These are phyloP conservation scores for Triticum monococcum DNA, from an alignment of 176 grass and related monocot genomes.

Conservation along the genomic window DNA sequence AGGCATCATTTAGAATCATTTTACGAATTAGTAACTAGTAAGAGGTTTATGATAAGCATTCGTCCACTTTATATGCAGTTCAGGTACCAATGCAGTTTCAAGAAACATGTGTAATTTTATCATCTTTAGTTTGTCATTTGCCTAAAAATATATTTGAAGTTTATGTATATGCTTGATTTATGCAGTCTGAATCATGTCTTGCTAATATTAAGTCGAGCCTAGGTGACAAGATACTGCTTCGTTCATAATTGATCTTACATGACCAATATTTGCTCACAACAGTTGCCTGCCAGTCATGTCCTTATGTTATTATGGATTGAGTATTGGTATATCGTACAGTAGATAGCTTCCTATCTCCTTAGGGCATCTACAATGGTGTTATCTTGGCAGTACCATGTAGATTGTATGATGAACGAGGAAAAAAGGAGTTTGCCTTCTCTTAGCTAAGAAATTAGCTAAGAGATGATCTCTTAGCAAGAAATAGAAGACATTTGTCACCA, in stretches of 20 bases:
- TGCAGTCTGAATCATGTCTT: neutral
- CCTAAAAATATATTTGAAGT: too few relatives aligned
- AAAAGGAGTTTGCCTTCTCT: too few relatives aligned
- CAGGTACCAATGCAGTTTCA: neutral
- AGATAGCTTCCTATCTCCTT: neutral
- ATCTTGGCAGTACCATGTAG: too few relatives aligned
- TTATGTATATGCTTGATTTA: too few relatives aligned
- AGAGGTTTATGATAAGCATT: neutral
- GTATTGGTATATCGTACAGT: neutral
- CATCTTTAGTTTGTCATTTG: neutral
- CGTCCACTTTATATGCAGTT: neutral
- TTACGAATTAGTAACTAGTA: neutral
- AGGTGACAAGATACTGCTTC: neutral
- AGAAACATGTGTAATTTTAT: neutral
- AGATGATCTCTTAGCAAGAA: too few relatives aligned
- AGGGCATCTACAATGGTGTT: too few relatives aligned
- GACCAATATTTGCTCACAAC: neutral
- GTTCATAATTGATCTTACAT: neutral
- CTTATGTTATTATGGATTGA: neutral
- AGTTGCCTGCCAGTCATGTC: neutral
- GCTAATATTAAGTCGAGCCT: neutral
- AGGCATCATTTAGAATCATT: slow-evolving; percentile 16
- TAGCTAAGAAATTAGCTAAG: too few relatives aligned
- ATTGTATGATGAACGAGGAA: too few relatives aligned
- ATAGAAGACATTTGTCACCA: too few relatives aligned